A percentile compares a stretch with the other conserved stretches of the same genome.
phyloP scores from a whole-genome alignment of 179 eudicot genomes.

The Camellia oleifera region DNA sequence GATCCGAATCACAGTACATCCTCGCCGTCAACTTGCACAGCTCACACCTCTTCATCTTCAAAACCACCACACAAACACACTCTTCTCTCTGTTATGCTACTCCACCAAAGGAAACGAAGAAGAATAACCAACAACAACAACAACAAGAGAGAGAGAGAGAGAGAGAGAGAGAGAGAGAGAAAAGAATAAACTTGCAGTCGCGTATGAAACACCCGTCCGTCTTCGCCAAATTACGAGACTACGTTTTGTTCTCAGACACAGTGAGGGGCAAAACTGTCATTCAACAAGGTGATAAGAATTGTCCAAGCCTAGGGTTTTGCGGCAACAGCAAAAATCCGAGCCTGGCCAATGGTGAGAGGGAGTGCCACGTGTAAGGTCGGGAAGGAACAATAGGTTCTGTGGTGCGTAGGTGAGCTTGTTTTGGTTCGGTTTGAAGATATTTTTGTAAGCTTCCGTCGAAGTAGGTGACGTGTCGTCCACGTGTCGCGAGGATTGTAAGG shows the following conservation, averaged over 20 bases:
- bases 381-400: constrained; percentile 7
- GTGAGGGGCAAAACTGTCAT: neutral
- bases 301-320: neutral
- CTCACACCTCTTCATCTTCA: constrained; percentile 44
- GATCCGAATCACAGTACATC: constrained; percentile 53
- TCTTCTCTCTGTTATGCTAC: neutral
- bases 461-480: neutral
- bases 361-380: constrained; percentile 23
- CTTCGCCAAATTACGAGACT: neutral
- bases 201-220: neutral
- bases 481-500: constrained; percentile 1
- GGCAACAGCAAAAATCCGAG: neutral
- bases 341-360: constrained; percentile 10
- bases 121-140: neutral
- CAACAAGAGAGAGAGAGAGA: too few species aligned
- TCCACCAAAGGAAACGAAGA: neutral
- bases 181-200: neutral
- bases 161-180: neutral
- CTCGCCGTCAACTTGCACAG: constrained; percentile 43
- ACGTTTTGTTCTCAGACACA: too few species aligned
- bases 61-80: neutral
- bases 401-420: neutral
- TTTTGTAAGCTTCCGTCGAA: neutral
- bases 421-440: constrained; percentile 16
- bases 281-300: neutral